Conservation (phyloP, 306 rosid species). For the Canavalia gladiata region DNA sequence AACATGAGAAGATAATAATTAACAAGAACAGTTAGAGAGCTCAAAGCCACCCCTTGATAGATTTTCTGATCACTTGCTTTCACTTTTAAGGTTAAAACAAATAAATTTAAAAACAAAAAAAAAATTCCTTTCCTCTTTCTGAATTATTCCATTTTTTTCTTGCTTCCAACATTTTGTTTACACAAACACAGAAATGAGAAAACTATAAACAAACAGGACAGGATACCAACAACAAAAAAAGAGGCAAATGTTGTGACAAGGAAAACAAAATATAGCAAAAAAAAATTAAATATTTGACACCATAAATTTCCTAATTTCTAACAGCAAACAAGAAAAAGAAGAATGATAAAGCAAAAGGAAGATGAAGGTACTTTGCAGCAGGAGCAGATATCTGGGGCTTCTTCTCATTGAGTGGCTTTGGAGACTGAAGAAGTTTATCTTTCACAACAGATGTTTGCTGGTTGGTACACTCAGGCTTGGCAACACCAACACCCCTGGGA, state of each 20-base stretch:
- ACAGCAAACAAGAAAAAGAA: neutral
- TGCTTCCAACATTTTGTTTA: conserved; percentile 19
- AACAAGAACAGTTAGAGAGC: neutral
- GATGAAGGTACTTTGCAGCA: conserved; percentile 69
- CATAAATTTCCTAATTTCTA: neutral
- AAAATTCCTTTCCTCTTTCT: neutral
- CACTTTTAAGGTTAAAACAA: neutral
- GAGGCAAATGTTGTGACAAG: conserved; percentile 5
- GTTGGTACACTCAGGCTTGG: conserved; percentile 51
- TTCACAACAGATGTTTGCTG: conserved; percentile 60
- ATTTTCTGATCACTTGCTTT: conserved; percentile 9
- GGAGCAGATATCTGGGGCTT: conserved; percentile 77
- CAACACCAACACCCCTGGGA: conserved; percentile 61
- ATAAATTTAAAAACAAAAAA: neutral
- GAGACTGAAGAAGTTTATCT: conserved; percentile 66
- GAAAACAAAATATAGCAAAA: neutral
- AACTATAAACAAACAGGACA: conserved; percentile 3
- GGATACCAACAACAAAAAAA: conserved; percentile 9
- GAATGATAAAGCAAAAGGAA: conserved; percentile 12
- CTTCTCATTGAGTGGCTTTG: conserved; percentile 74
- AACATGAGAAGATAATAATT: neutral
- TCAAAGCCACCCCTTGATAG: conserved; percentile 14
- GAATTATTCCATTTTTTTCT: conserved; percentile 8
- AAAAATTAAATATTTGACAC: neutral
- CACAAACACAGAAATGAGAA: neutral